Conservation (phyloP, 441 rosid genomes). For the Syzygium malaccense region DNA sequence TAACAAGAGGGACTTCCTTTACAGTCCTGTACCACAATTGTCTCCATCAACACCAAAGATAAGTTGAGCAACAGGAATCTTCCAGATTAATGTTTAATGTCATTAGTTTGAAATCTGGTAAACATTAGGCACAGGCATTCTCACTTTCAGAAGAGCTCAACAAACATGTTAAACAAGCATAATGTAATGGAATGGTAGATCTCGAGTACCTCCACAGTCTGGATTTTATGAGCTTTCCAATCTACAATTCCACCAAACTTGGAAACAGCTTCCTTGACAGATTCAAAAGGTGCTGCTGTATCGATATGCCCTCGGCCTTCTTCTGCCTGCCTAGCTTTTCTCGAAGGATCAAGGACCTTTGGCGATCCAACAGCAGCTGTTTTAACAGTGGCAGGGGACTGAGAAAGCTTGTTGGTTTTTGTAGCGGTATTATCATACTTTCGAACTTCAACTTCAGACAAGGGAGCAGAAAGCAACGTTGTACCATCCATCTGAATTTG, state of each 20-base stretch:
- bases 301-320: slow-evolving; percentile 58
- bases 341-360: slow-evolving; percentile 21
- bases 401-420: slow-evolving; percentile 7
- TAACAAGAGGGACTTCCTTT: not conserved
- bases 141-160: not conserved
- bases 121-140: not conserved
- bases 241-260: slow-evolving; percentile 94
- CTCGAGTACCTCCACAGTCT: slow-evolving; percentile 63
- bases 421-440: not conserved
- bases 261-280: slow-evolving; percentile 93
- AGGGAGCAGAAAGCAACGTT: slow-evolving; percentile 18
- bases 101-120: not conserved
- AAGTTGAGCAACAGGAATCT: not conserved
- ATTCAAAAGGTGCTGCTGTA: slow-evolving; percentile 84
- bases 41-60: not conserved
- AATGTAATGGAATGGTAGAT: not conserved
- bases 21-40: not conserved
- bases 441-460: slow-evolving; percentile 17
- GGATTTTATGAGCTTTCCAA: slow-evolving; percentile 88
- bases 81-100: not conserved
- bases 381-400: slow-evolving; percentile 12
- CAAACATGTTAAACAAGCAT: not conserved
- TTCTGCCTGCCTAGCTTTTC: slow-evolving; percentile 13
- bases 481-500: slow-evolving; percentile 20
- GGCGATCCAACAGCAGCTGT: slow-evolving; percentile 9